Conservation (phyloP, 495 filamentous ascomycete species). For the Tuber aestivum region DNA sequence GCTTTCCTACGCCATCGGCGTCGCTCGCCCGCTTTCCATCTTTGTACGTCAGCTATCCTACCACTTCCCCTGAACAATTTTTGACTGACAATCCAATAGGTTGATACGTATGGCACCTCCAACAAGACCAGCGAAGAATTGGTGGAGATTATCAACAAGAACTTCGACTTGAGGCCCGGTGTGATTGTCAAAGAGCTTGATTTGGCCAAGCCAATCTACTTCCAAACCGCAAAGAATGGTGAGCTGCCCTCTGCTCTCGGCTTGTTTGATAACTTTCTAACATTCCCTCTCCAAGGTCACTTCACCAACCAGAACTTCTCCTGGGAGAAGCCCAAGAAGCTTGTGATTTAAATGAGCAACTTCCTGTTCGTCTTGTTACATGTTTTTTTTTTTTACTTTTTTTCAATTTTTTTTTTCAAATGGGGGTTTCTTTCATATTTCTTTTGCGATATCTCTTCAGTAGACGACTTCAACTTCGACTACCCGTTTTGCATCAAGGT, state of each 20-base stretch:
- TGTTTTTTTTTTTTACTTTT: conserved; percentile 10
- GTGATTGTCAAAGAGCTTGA: conserved; percentile 98
- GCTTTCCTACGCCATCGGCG: conserved; percentile 98
- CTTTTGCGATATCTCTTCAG: conserved; percentile 26
- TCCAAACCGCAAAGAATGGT: conserved; percentile 96
- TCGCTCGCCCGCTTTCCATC: conserved; percentile 88
- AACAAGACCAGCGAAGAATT: conserved; percentile 69
- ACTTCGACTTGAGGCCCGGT: conserved; percentile 96
- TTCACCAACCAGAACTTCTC: conserved; percentile 97
- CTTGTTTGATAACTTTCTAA: conserved; percentile 10
- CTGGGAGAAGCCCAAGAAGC: conserved; percentile 96
- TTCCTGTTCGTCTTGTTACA: conserved; percentile 27
- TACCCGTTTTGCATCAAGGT: conserved; percentile 25
- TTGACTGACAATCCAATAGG: conserved; percentile 29
- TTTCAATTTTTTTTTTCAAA: conserved; percentile 14
- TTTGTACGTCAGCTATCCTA: conserved; percentile 56
- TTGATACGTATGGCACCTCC: conserved; percentile 74
- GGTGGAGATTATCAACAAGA: conserved; percentile 83
- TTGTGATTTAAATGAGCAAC: conserved; percentile 64
- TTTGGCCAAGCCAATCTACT: conserved; percentile 92
- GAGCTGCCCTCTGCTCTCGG: not conserved
- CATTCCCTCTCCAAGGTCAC: conserved; percentile 50
- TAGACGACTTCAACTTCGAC: conserved; percentile 42
- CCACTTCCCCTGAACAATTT: conserved; percentile 52
- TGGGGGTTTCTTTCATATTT: conserved; percentile 18